phyloP scores from a whole-genome alignment of 495 filamentous ascomycete genomes.

The Trypethelium eluteriae region DNA sequence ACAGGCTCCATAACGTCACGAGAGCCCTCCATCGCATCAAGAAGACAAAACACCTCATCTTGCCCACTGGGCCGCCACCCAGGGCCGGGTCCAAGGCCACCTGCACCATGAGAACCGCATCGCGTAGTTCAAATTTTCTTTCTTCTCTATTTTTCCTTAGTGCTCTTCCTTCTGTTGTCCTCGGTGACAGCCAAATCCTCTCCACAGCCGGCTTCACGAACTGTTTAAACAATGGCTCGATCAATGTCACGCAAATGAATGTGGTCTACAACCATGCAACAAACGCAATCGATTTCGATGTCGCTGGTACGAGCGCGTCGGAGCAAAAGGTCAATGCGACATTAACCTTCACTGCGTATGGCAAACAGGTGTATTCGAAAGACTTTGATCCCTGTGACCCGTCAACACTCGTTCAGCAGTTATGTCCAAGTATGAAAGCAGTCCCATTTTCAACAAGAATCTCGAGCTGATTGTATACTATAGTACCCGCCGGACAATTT shows the following conservation, averaged over 20 bases:
- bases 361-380: conserved; percentile 70
- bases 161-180: conserved; percentile 39
- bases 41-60: neutral
- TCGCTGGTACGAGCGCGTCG: conserved; percentile 66
- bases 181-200: conserved; percentile 59
- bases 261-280: conserved; percentile 70
- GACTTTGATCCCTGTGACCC: conserved; percentile 78
- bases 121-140: conserved; percentile 9
- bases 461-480: conserved; percentile 30
- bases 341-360: conserved; percentile 78
- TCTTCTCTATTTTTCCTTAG: conserved; percentile 32
- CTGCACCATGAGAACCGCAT: conserved; percentile 3
- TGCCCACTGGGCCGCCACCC: neutral
- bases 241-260: conserved; percentile 66
- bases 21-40: neutral
- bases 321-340: conserved; percentile 74
- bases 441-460: conserved; percentile 1
- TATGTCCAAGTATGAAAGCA: conserved; percentile 69
- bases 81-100: neutral
- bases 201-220: conserved; percentile 71
- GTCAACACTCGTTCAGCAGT: conserved; percentile 47
- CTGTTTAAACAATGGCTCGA: conserved; percentile 58
- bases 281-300: conserved; percentile 69
- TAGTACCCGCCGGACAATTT: conserved; percentile 70
- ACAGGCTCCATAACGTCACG: neutral